Evolutionary conservation across 176 grass and related monocot species (phyloP), one percentile per base, ranked within the genome.

Genomic region (Musa itinerans): DNA sequence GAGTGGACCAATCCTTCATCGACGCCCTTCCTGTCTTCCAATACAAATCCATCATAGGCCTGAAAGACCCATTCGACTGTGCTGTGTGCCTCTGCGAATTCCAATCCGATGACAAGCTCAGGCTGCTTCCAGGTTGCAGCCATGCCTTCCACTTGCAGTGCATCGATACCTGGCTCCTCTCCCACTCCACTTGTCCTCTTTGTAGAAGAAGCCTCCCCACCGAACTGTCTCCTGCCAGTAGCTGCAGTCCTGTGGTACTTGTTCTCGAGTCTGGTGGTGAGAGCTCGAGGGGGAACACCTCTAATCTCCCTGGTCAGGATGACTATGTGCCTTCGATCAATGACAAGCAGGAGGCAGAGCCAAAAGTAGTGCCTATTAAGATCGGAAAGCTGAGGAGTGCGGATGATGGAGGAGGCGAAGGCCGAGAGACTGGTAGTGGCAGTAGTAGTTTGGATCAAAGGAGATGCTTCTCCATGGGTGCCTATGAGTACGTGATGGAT

Each of bases 51-150:
- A 86, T 98, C 52, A 72, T 90, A 1, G 86, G 80, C 58, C 70
- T 85, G 15, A 97, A 91, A 71, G 94, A 98, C 13, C 90, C 94
- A 1, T 93, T 98, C 72, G 94, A 98, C 81, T 98, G 94, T 74
- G 94, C 90, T 10, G 94, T 98, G 10, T 98, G 94, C 72, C 74
- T 98, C 1, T 98, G 94, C 83, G 94, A 98, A 80, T 98, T 98
- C 80, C 70, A 84, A 9, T 52, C 68, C 1, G 90, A 89, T 10
- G 94, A 98, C 81, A 69, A 89, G 80, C 86, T 98, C 48, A 79
- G 94, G 62, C 88, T 98, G 8, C 78, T 98, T 1, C 94, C 94
- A 74, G 87, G 87, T 83, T 98, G 94, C 75, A 91, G 94, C 85
- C 94, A 98, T 76, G 94, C 94, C 19, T 98, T 98, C 81, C 94